A percentile compares a stretch with the other conserved stretches of the same genome.
These are phyloP conservation scores for Scenedesmus sp. DNA, from an alignment of 163 green algal genomes.

Conservation along the genomic window DNA sequence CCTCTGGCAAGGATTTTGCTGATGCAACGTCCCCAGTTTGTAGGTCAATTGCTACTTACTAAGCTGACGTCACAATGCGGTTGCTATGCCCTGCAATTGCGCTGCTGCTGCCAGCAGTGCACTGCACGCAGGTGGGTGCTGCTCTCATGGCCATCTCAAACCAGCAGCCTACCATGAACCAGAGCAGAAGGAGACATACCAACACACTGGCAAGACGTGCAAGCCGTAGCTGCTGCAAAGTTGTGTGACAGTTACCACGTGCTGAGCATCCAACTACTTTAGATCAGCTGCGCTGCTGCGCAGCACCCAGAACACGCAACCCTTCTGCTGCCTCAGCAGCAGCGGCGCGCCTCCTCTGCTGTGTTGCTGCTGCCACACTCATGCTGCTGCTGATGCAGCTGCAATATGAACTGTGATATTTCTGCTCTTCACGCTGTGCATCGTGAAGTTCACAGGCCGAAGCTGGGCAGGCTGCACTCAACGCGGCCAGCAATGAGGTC, in stretches of 20 bases:
- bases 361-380: slow-evolving; percentile 12
- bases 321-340: background rate
- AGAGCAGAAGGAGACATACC: background rate
- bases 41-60: no score
- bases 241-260: background rate
- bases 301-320: background rate
- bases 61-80: no score
- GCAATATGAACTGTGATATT: background rate
- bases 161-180: no score
- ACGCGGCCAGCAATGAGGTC: slow-evolving; percentile 94
- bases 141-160: no score
- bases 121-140: no score
- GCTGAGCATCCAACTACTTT: background rate
- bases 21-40: no score
- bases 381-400: background rate
- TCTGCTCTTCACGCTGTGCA: background rate
- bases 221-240: background rate
- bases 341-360: background rate
- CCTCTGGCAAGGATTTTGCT: background rate
- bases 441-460: slow-evolving; percentile 36
- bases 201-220: no score
- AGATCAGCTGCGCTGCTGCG: background rate
- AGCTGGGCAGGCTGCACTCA: slow-evolving; percentile 60
- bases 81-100: no score
- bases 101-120: no score